Percentiles rank a stretch among this genome's conserved stretches.
Evolutionary conservation across 441 rosid genomes (phyloP).

Genomic region (Flueggea neowawraea): DNA sequence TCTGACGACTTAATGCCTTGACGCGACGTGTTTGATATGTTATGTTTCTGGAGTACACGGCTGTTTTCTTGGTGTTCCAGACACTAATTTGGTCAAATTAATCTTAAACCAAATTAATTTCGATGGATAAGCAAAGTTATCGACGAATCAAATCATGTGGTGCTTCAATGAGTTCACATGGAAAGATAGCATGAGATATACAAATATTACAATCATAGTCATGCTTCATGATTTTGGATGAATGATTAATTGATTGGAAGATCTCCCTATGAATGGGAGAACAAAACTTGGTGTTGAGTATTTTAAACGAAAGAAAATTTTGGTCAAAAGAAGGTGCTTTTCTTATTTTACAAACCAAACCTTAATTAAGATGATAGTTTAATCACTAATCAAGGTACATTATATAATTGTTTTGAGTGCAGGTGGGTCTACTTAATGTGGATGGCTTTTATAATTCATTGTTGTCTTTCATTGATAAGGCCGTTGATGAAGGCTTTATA

Average conservation of each 20-base stretch:
- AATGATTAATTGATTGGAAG: conserved; percentile 11
- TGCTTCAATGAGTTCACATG: conserved; percentile 35
- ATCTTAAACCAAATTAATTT: conserved; percentile 3
- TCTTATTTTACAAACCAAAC: neutral
- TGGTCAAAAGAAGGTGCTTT: too few relatives aligned
- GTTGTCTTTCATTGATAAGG: conserved; percentile 79
- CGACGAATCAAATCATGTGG: conserved; percentile 43
- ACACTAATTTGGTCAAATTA: conserved; percentile 10
- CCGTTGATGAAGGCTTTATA: conserved; percentile 94
- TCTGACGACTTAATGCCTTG: neutral
- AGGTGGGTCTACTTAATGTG: conserved; percentile 97
- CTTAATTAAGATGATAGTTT: neutral
- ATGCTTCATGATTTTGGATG: conserved; percentile 12
- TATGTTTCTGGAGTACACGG: conserved; percentile 14
- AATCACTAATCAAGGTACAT: conserved; percentile 8
- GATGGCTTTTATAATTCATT: conserved; percentile 94
- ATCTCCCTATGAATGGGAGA: conserved; percentile 28
- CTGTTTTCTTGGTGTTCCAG: conserved; percentile 8
- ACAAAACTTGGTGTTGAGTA: neutral
- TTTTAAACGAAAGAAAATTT: neutral
- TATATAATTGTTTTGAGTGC: conserved; percentile 11
- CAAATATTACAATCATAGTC: conserved; percentile 16
- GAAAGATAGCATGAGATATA: conserved; percentile 31
- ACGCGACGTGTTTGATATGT: conserved; percentile 18
- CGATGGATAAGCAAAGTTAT: neutral